phyloP scores from a whole-genome alignment of 768 basidiomycete genomes.

The Cubamyces sp. region DNA sequence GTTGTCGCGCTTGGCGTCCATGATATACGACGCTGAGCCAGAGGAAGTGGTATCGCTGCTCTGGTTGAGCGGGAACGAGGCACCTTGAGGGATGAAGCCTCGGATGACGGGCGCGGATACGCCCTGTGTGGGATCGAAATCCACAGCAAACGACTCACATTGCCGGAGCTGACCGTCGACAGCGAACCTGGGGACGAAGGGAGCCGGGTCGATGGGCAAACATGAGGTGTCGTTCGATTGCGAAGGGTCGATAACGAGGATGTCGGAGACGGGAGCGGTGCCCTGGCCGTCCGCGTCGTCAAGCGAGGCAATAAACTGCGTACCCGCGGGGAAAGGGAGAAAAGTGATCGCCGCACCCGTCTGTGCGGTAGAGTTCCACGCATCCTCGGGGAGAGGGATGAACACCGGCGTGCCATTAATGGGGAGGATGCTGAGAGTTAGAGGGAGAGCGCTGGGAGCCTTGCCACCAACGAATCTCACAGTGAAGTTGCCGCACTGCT shows the following conservation, averaged over 20 bases:
- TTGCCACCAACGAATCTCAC: constrained; percentile 49
- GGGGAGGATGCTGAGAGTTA: constrained; percentile 56
- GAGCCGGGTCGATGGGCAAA: constrained; percentile 30
- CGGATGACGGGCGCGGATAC: constrained; percentile 45
- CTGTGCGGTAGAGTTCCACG: constrained; percentile 40
- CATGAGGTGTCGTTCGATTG: constrained; percentile 44
- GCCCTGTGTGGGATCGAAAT: constrained; percentile 42
- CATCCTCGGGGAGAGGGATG: constrained; percentile 47
- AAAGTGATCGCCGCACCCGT: constrained; percentile 51
- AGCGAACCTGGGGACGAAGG: constrained; percentile 36
- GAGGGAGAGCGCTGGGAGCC: constrained; percentile 41
- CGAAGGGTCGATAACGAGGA: constrained; percentile 49
- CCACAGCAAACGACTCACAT: constrained; percentile 53
- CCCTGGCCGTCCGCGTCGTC: constrained; percentile 48
- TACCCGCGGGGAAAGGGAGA: constrained; percentile 53
- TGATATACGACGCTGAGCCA: constrained; percentile 47
- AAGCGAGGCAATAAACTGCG: constrained; percentile 58
- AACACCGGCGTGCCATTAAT: constrained; percentile 53
- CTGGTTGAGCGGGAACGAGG: constrained; percentile 32
- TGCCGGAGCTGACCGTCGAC: constrained; percentile 44
- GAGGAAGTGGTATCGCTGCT: constrained; percentile 25
- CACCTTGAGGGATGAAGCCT: constrained; percentile 37
- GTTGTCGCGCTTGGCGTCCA: constrained; percentile 43
- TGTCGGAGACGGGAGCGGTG: constrained; percentile 49
- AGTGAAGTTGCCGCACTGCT: constrained; percentile 56